Evolutionary conservation across 495 filamentous ascomycete genomes (phyloP), one percentile per base, ranked within the genome.

Genomic region (Penicillium silybi): DNA sequence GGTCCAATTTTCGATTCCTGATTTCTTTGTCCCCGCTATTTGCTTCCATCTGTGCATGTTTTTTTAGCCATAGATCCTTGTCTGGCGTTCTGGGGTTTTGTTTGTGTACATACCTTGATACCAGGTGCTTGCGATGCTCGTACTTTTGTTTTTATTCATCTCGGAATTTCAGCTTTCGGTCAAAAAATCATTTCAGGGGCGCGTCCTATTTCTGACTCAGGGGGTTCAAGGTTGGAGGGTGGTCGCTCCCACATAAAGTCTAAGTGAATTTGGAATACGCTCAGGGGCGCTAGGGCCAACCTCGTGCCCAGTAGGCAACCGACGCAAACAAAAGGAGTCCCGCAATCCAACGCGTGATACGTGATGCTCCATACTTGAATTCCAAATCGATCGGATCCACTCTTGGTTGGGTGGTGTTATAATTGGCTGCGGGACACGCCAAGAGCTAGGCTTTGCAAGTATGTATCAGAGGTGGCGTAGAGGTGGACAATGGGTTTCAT

Each of bases 1-100:
- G 89, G 88, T 25, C 83, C 88, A 6, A 87, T 93, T 54, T 92
- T 88, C 66, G 89, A 92, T 72, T 90, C 87, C 23, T 90, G 67
- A 76, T 43, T 17, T 11, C 37, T 52, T 43, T 35, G 13, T 16
- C 22, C 15, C 16, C n/a, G 15, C n/a, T 18, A 7, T 38, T 51
- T 17, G 4, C 6, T 11, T 26, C 25, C 22, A 46, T 34, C 37
- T 48, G n/a, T n/a, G 25, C 26, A 19, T 37, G 16, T 22, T 17
- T 41, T 41, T 41, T 49, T 6, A 41, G 48, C 27, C 11, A 17
- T 43, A 35, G 23, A 16, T 38, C 32, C 25, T 44, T 4, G n/a
- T 35, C 41, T 32, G 25, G 48, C 41, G 41, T 50, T 46, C 22
- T 23, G 16, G 44, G 26, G 38, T 19, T n/a, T 48, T 48, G 18